phyloP scores from a whole-genome alignment of 768 basidiomycete species.

The Collybia sp. region DNA sequence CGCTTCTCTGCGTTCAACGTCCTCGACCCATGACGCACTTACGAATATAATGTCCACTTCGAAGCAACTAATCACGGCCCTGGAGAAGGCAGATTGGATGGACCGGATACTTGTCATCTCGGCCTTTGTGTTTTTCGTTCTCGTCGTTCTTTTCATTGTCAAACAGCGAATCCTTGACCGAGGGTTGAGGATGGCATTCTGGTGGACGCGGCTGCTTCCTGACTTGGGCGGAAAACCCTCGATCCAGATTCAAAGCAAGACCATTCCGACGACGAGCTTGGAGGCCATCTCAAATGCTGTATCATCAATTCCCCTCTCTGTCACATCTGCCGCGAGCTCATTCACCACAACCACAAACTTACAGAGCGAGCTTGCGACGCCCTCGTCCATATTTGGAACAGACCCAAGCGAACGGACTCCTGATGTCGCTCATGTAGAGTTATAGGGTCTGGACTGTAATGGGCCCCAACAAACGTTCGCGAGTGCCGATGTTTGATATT shows the following conservation, averaged over 20 bases:
- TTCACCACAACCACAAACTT: no score
- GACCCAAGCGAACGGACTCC: no score
- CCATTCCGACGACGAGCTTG: neutral
- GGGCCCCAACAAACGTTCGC: no score
- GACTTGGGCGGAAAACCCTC: neutral
- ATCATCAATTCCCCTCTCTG: no score
- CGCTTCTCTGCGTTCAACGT: slow-evolving; percentile 67
- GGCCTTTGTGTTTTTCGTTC: slow-evolving; percentile 77
- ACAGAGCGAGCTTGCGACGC: no score
- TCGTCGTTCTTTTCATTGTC: slow-evolving; percentile 82
- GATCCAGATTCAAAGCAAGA: neutral
- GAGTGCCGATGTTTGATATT: no score
- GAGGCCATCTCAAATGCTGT: neutral
- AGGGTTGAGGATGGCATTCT: slow-evolving; percentile 73
- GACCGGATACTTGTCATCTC: slow-evolving; percentile 85
- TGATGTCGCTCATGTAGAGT: no score
- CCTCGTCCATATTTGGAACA: no score
- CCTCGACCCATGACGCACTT: slow-evolving; percentile 72
- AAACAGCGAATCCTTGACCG: slow-evolving; percentile 85
- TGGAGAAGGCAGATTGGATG: slow-evolving; percentile 89
- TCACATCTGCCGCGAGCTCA: no score
- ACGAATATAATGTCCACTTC: slow-evolving; percentile 70
- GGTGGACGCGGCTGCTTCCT: slow-evolving; percentile 83
- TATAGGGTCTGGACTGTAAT: no score
- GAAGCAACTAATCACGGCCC: slow-evolving; percentile 77